These are phyloP conservation scores for Xylaria telfairii DNA, from an alignment of 495 filamentous ascomycete genomes.

Conservation along the genomic window DNA sequence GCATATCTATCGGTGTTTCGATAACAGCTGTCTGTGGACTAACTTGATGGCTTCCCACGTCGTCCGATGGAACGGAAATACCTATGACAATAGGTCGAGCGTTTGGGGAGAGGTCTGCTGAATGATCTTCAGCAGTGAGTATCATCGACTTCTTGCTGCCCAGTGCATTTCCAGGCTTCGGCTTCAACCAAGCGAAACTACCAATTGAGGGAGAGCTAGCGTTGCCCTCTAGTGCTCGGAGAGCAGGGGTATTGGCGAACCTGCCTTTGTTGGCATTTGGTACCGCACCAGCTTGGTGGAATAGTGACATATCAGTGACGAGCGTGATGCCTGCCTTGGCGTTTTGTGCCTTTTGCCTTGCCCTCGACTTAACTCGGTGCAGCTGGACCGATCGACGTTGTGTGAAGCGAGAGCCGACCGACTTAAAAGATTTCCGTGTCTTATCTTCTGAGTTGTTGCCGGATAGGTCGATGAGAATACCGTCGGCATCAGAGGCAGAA, in stretches of 20 bases:
- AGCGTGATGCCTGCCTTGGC: slow-evolving; percentile 68
- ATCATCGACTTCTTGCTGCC: slow-evolving; percentile 34
- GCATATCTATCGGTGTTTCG: slow-evolving; percentile 46
- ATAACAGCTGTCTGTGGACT: slow-evolving; percentile 59
- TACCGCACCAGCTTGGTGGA: slow-evolving; percentile 32
- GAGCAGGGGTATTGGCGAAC: slow-evolving; percentile 58
- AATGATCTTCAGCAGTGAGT: slow-evolving; percentile 22
- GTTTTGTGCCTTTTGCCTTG: slow-evolving; percentile 61
- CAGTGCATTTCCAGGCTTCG: slow-evolving; percentile 35
- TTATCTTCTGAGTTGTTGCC: slow-evolving; percentile 23
- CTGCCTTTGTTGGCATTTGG: slow-evolving; percentile 40
- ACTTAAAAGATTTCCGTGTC: slow-evolving; percentile 18
- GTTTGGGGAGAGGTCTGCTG: slow-evolving; percentile 72
- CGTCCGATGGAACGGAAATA: slow-evolving; percentile 68
- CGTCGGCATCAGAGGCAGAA: slow-evolving; percentile 31
- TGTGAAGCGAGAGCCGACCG: slow-evolving; percentile 25
- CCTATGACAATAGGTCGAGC: slow-evolving; percentile 82
- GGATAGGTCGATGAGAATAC: slow-evolving; percentile 36
- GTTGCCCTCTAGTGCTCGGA: slow-evolving; percentile 55
- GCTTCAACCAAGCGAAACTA: slow-evolving; percentile 52
- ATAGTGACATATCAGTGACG: slow-evolving; percentile 62
- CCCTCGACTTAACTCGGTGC: slow-evolving; percentile 51
- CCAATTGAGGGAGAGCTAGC: slow-evolving; percentile 47
- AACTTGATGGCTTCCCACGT: slow-evolving; percentile 55
- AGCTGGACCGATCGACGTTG: slow-evolving; percentile 34